Percentiles rank a stretch among this genome's conserved stretches.
phyloP scores from a whole-genome alignment of 805 yeast genomes.

The Monosporozyma siamensis region DNA sequence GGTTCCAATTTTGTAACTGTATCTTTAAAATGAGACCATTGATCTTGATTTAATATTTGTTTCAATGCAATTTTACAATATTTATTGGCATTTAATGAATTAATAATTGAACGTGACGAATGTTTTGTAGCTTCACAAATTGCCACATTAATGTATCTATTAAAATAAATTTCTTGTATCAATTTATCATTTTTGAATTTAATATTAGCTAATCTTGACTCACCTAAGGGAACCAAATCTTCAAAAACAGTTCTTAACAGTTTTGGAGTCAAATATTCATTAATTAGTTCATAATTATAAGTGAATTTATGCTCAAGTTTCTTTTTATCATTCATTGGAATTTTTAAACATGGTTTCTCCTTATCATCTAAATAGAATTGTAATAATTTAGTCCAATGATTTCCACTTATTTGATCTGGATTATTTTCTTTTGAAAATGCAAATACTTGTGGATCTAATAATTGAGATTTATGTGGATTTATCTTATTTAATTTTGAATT shows the following conservation, averaged over 20 bases:
- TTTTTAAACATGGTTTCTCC: not conserved
- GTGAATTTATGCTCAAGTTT: not conserved
- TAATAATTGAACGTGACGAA: constrained; percentile 4
- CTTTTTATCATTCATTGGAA: not conserved
- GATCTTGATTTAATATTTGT: constrained; percentile 13
- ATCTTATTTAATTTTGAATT: constrained; percentile 35
- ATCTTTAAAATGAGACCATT: constrained; percentile 8
- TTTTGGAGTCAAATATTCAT: constrained; percentile 1
- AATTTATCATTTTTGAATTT: not conserved
- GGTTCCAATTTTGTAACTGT: constrained; percentile 8
- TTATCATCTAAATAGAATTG: constrained; percentile 35
- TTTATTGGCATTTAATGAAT: constrained; percentile 7
- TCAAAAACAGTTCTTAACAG: not conserved
- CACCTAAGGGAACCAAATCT: not conserved
- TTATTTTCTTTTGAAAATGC: constrained; percentile 3
- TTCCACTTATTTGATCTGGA: constrained; percentile 6
- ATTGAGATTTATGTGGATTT: constrained; percentile 32
- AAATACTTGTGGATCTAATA: constrained; percentile 38
- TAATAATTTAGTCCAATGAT: constrained; percentile 28
- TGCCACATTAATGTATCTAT: constrained; percentile 11
- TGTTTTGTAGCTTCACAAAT: constrained; percentile 18
- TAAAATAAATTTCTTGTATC: constrained; percentile 16
- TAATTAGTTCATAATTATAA: constrained; percentile 8
- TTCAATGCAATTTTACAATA: constrained; percentile 17
- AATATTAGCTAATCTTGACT: not conserved